Evolutionary conservation across 2,329 filamentous ascomycete genomes (phyloP).

Genomic region (Didymella pomorum): DNA sequence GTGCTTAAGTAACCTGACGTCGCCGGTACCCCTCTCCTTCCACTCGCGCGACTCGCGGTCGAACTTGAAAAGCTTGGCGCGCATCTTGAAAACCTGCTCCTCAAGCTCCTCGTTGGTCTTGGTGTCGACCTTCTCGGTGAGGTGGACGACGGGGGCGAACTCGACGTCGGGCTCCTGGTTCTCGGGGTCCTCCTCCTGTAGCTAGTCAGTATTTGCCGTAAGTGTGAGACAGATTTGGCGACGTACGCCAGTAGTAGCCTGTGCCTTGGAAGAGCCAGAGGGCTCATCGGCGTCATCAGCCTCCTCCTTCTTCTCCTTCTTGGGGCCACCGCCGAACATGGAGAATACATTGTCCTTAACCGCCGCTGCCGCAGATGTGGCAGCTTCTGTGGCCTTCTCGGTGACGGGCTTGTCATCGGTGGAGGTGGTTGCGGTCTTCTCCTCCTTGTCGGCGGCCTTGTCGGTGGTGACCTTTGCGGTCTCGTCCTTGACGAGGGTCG

Average conservation of each 20-base stretch:
- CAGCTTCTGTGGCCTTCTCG: slow-evolving; percentile 51
- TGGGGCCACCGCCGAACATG: slow-evolving; percentile 97
- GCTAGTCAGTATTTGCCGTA: slow-evolving; percentile 24
- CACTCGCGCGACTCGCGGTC: slow-evolving; percentile 90
- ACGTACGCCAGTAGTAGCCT: slow-evolving; percentile 59
- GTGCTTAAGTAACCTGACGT: slow-evolving; percentile 96
- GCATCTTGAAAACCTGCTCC: slow-evolving; percentile 99
- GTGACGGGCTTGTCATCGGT: slow-evolving; percentile 62
- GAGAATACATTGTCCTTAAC: slow-evolving; percentile 78
- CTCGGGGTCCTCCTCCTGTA: slow-evolving; percentile 76
- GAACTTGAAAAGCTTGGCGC: slow-evolving; percentile 99
- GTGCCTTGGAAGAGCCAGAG: slow-evolving; percentile 76
- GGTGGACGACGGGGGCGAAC: slow-evolving; percentile 94
- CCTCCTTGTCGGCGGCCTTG: slow-evolving; percentile 40
- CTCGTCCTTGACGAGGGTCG: slow-evolving; percentile 54
- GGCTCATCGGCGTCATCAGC: slow-evolving; percentile 77
- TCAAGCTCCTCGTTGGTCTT: slow-evolving; percentile 99
- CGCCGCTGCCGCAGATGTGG: slow-evolving; percentile 46
- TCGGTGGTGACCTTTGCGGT: slow-evolving; percentile 56
- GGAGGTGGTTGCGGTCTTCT: slow-evolving; percentile 26
- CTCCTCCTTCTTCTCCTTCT: slow-evolving; percentile 90
- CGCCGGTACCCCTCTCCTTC: slow-evolving; percentile 98
- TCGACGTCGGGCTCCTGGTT: slow-evolving; percentile 93
- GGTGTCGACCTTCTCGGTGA: slow-evolving; percentile 95
- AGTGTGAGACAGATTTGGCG: neutral